Conservation (phyloP, 192 early-diverging fungal genomes). For the Coemansia sp. region DNA sequence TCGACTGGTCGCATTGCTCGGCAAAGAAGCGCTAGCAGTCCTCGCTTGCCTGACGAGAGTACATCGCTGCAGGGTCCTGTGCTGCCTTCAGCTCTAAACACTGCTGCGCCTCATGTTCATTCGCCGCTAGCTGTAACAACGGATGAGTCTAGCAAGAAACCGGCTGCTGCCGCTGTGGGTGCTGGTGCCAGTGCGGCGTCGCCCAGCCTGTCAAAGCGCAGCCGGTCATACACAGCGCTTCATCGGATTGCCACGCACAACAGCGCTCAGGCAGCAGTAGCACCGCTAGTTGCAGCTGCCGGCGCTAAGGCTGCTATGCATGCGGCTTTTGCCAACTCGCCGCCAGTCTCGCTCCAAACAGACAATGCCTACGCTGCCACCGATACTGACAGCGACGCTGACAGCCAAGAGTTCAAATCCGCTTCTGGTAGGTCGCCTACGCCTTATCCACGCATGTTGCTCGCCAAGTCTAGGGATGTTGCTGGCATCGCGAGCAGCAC, state of each 20-base stretch:
- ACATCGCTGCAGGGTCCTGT: neutral
- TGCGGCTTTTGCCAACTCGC: neutral
- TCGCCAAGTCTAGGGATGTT: neutral
- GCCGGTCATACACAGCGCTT: conserved; percentile 38
- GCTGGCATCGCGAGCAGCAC: neutral
- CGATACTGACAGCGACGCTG: neutral
- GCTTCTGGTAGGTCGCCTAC: conserved; percentile 40
- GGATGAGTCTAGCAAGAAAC: neutral
- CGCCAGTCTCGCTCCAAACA: neutral
- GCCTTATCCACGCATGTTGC: conserved; percentile 36
- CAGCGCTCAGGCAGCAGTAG: conserved; percentile 31
- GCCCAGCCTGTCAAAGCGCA: conserved; percentile 19
- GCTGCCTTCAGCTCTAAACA: neutral
- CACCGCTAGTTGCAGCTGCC: neutral
- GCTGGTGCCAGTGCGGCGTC: neutral
- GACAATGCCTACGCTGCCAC: neutral
- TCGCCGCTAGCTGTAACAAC: neutral
- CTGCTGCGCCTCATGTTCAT: neutral
- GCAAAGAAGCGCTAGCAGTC: conserved; percentile 1
- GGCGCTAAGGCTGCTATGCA: neutral
- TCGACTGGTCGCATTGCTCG: neutral
- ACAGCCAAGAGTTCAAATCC: conserved; percentile 21
- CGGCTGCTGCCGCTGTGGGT: neutral
- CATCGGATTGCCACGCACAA: conserved; percentile 43
- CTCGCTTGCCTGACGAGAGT: conserved; percentile 4